These are phyloP conservation scores for Paraglomus occultum DNA, from an alignment of 192 early-diverging fungal genomes.

Conservation along the genomic window DNA sequence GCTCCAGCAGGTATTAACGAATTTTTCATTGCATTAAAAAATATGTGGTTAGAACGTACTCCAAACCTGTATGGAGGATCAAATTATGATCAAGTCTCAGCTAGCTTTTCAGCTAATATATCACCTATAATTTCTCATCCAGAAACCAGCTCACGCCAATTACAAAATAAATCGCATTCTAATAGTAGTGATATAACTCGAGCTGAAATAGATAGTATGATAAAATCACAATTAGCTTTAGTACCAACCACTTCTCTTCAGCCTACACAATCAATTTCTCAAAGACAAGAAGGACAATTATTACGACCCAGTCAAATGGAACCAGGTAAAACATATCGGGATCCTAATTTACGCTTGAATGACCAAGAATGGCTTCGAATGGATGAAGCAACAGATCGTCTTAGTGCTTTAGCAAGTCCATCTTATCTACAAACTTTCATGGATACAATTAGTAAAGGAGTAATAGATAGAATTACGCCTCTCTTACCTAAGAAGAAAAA, in stretches of 20 bases:
- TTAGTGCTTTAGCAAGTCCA: conserved; percentile 5
- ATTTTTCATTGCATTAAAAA: conserved; percentile 19
- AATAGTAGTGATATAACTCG: neutral
- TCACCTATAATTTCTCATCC: too few relatives aligned
- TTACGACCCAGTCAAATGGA: conserved; percentile 13
- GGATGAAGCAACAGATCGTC: conserved; percentile 4
- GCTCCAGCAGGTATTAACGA: neutral
- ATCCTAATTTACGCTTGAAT: conserved; percentile 20
- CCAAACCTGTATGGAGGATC: neutral
- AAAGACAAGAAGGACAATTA: conserved; percentile 2
- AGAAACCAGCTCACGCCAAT: too few relatives aligned
- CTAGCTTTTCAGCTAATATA: too few relatives aligned
- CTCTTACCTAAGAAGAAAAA: conserved; percentile 22
- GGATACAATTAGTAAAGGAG: conserved; percentile 29
- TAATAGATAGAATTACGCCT: conserved; percentile 19
- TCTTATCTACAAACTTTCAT: conserved; percentile 25
- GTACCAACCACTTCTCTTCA: conserved; percentile 7
- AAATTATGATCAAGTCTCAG: too few relatives aligned
- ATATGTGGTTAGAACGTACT: conserved; percentile 1
- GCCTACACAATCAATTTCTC: neutral
- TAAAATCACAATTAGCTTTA: conserved; percentile 12
- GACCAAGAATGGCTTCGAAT: conserved; percentile 18
- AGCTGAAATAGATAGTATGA: conserved; percentile 1
- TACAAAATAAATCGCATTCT: too few relatives aligned
- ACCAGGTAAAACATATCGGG: conserved; percentile 25